A percentile compares a stretch with the other conserved stretches of the same genome.
phyloP scores from a whole-genome alignment of 352 stramenopile species.

The Pythium guiyangense region DNA sequence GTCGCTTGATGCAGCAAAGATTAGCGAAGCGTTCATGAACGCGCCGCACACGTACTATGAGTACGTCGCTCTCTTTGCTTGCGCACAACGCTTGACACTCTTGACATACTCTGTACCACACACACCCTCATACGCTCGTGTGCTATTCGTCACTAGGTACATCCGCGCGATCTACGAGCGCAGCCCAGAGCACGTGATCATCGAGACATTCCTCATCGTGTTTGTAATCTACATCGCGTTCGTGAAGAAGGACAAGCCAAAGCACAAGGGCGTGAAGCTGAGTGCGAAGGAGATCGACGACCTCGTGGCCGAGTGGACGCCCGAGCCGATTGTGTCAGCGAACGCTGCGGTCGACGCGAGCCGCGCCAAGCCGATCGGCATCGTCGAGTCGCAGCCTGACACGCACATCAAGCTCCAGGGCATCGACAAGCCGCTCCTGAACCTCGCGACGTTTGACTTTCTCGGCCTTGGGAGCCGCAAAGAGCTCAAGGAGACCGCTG shows the following conservation, averaged over 20 bases:
- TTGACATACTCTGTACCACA: too few relatives aligned
- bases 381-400: constrained; percentile 76
- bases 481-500: constrained; percentile 88
- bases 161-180: constrained; percentile 79
- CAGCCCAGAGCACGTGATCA: constrained; percentile 93
- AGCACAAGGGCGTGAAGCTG: constrained; percentile 58
- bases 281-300: constrained; percentile 88
- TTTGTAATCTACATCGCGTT: constrained; percentile 95
- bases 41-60: constrained; percentile 70
- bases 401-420: constrained; percentile 83
- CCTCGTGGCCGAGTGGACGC: constrained; percentile 86
- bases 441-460: constrained; percentile 97
- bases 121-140: neutral
- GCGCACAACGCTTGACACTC: too few relatives aligned
- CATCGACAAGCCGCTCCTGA: constrained; percentile 75
- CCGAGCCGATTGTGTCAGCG: constrained; percentile 82
- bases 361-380: constrained; percentile 47
- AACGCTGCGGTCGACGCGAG: constrained; percentile 23
- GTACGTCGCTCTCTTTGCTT: too few relatives aligned
- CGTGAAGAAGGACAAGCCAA: constrained; percentile 73
- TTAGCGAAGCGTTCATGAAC: constrained; percentile 55
- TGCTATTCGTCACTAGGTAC: constrained; percentile 37
- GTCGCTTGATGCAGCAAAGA: constrained; percentile 50
- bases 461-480: constrained; percentile 84
- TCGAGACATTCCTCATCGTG: constrained; percentile 96